These are phyloP conservation scores for Striga asiatica DNA, from an alignment of 257 asterid genomes.

Conservation along the genomic window DNA sequence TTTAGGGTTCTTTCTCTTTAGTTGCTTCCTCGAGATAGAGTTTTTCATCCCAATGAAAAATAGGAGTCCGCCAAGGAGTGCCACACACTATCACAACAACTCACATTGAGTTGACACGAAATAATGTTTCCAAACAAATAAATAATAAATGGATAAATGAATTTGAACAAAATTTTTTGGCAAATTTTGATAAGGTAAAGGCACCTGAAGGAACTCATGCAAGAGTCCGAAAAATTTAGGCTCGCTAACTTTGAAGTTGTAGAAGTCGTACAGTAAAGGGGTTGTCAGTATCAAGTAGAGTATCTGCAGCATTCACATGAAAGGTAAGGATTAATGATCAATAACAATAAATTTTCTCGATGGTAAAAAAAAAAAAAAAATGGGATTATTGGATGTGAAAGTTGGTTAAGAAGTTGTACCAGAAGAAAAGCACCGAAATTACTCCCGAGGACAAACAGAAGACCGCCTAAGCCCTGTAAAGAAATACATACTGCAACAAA, in stretches of 20 bases:
- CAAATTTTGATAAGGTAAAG: neutral
- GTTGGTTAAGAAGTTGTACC: slow-evolving; percentile 30
- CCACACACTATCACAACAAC: slow-evolving; percentile 30
- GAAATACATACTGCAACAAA: slow-evolving; percentile 42
- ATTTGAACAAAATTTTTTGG: too few relatives aligned
- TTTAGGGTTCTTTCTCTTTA: slow-evolving; percentile 37
- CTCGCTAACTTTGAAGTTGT: slow-evolving; percentile 30
- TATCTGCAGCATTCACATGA: slow-evolving; percentile 31
- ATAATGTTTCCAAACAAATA: neutral
- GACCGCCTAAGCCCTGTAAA: slow-evolving; percentile 62
- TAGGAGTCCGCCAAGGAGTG: slow-evolving; percentile 48
- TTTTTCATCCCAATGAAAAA: slow-evolving; percentile 60
- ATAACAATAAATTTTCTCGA: neutral
- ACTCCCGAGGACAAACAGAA: slow-evolving; percentile 62
- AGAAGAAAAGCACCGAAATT: slow-evolving; percentile 47
- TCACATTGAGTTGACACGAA: neutral
- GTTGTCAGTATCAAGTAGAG: slow-evolving; percentile 36
- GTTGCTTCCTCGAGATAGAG: slow-evolving; percentile 37
- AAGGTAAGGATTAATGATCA: neutral
- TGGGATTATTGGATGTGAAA: neutral
- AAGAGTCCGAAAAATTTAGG: slow-evolving; percentile 26
- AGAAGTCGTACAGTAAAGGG: slow-evolving; percentile 48
- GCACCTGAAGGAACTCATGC: slow-evolving; percentile 57
- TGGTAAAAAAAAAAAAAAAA: neutral
- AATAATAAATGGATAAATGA: neutral